phyloP scores from a whole-genome alignment of 169 alveolate species.

The Plasmodium inui region DNA sequence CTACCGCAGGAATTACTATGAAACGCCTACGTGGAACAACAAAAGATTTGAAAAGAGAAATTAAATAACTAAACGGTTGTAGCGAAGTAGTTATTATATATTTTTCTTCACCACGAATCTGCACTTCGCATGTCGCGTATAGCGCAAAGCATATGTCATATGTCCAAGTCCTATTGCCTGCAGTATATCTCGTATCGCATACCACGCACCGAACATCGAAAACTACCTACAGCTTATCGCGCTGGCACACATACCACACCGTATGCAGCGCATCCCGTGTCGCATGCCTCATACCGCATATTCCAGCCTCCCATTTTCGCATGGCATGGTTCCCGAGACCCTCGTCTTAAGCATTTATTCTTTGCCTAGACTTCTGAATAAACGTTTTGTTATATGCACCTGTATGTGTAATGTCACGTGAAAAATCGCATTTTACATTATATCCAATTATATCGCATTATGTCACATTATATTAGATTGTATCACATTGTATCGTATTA shows the following conservation, averaged over 20 bases:
- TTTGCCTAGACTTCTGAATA: not conserved
- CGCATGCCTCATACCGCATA: not conserved
- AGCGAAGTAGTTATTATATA: not conserved
- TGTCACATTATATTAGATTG: not conserved
- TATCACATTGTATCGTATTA: not conserved
- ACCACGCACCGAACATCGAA: no score
- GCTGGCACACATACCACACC: no score
- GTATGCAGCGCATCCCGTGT: no score
- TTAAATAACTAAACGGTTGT: not conserved
- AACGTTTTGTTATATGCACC: not conserved
- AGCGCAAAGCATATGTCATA: no score
- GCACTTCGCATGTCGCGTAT: no score
- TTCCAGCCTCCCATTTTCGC: not conserved
- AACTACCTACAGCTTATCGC: no score
- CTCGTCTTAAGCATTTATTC: not conserved
- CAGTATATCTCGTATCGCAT: no score
- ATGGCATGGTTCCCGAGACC: not conserved
- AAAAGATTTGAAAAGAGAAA: constrained; percentile 69
- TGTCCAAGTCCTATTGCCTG: no score
- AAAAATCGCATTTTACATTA: not conserved
- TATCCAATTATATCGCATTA: not conserved
- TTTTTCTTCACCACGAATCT: not conserved
- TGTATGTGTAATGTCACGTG: constrained; percentile 8
- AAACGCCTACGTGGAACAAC: constrained; percentile 69
- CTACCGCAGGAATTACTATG: constrained; percentile 54